Evolutionary conservation across 2,329 filamentous ascomycete genomes (phyloP).

Genomic region (Phialocephala subalpina): DNA sequence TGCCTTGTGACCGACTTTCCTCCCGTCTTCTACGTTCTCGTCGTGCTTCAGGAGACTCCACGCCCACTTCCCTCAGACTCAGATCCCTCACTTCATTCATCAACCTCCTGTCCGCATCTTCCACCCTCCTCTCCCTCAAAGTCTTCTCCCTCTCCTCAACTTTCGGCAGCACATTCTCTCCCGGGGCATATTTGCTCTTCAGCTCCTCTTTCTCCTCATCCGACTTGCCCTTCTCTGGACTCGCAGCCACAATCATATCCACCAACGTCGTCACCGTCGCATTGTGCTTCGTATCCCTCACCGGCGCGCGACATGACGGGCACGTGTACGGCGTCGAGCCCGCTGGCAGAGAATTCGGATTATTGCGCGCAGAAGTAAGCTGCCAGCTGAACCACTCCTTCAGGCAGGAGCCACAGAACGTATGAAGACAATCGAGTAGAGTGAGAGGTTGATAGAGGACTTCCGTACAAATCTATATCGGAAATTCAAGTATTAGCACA

Average conservation of each 20-base stretch:
- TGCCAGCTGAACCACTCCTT: conserved; percentile 97
- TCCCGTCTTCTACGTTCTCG: conserved; percentile 42
- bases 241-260: conserved; percentile 84
- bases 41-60: conserved; percentile 45
- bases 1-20: conserved; percentile 37
- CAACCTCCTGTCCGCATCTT: conserved; percentile 48
- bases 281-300: conserved; percentile 89
- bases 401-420: conserved; percentile 93
- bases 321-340: conserved; percentile 73
- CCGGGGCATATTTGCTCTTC: conserved; percentile 77
- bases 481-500: conserved; percentile 27
- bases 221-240: conserved; percentile 77
- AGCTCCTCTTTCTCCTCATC: conserved; percentile 80
- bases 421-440: conserved; percentile 91
- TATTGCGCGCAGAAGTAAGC: conserved; percentile 39
- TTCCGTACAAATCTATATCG: conserved; percentile 88
- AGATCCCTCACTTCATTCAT: conserved; percentile 41
- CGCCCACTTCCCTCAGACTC: conserved; percentile 68
- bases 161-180: conserved; percentile 80
- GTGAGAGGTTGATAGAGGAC: conserved; percentile 91
- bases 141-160: conserved; percentile 59
- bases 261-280: conserved; percentile 88
- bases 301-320: conserved; percentile 86
- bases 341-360: conserved; percentile 35
- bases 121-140: conserved; percentile 59